Evolutionary conservation across 225 moss, liverwort and hornwort genomes (phyloP).

Genomic region (Neckera pumila): DNA sequence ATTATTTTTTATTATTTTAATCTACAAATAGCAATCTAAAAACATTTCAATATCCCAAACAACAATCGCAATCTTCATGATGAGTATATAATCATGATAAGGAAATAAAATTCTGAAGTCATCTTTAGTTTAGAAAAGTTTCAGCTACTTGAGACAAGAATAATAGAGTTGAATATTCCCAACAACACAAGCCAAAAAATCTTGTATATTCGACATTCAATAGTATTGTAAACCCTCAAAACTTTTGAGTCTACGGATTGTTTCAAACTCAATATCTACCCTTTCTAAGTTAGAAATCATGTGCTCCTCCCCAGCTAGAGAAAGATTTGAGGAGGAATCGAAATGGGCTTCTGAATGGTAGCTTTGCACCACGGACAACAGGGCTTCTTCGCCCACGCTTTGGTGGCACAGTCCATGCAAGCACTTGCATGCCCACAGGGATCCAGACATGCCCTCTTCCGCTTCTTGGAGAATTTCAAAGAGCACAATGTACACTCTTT

Average conservation of each 20-base stretch:
- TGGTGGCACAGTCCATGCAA: background rate
- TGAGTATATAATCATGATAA: background rate
- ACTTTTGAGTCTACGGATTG: background rate
- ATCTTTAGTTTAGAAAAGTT: background rate
- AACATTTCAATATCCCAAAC: background rate
- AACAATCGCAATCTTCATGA: too few species aligned
- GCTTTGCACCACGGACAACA: background rate
- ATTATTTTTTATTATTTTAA: too few species aligned
- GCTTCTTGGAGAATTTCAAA: background rate
- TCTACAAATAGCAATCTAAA: too few species aligned
- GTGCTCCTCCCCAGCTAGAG: too few species aligned
- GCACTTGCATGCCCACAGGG: background rate
- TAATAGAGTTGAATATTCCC: background rate
- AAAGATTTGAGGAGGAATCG: background rate
- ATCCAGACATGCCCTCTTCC: background rate
- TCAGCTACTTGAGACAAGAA: background rate
- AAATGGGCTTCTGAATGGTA: background rate
- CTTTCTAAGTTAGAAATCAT: too few species aligned
- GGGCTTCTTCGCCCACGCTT: background rate
- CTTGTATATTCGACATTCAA: background rate
- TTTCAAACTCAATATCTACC: background rate
- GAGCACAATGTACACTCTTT: background rate
- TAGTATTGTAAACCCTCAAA: background rate
- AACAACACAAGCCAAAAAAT: background rate
- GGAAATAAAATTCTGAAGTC: background rate